Base-by-base conservation (phyloP, 257 asterid species). In the Rauvolfia tetraphylla region DNA sequence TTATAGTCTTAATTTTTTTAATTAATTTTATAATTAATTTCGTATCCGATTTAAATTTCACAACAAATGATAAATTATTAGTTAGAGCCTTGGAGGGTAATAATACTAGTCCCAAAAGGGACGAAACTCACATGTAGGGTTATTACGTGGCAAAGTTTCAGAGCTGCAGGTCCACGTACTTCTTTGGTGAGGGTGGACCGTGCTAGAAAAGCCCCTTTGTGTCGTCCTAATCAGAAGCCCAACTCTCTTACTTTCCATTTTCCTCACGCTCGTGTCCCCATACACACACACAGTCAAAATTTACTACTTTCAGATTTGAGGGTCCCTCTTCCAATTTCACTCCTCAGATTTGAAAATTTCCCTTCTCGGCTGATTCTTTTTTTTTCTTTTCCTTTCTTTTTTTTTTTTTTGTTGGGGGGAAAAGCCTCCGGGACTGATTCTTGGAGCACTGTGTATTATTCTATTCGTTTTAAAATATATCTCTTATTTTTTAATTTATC, bases 141-240 rank as follows among this genome's bases (percentile, higher is more conserved):
- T 0, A 29, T 5, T 23, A 74, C 42, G 68, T 76, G 79, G 56
- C 79, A 76, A 36, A 10, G 10, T 54, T 5, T 68, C 1, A 42
- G 33, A 25, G 80, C 27, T 39, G 22, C 12, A 70, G 39, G 29
- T 75, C 72, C 53, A 29, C 57, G 48, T 39, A 38, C 51, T 49
- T n/a, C 27, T 25, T 39, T 68, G 54, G 36, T 59, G 62, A 76
- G 78, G n/a, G 71, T 51, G 84, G 76, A 66, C 25, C 76, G 78
- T 75, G 71, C 75, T 5, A 62, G 48, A 58, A 63, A 62, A 34
- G 4, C 51, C 44, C 44, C 70, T 7, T 29, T 39, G 85, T 75
- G 23, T 36, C 7, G 82, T 77, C 83, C 85, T 74, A 76, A 70
- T 74, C 83, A 70, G 41, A 74, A 42, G 62, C 79, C 79, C 78